A percentile compares a stretch with the other conserved stretches of the same genome.
Conservation (phyloP, 1,284 basidiomycete genomes). For the Rhizoctonia solani region DNA sequence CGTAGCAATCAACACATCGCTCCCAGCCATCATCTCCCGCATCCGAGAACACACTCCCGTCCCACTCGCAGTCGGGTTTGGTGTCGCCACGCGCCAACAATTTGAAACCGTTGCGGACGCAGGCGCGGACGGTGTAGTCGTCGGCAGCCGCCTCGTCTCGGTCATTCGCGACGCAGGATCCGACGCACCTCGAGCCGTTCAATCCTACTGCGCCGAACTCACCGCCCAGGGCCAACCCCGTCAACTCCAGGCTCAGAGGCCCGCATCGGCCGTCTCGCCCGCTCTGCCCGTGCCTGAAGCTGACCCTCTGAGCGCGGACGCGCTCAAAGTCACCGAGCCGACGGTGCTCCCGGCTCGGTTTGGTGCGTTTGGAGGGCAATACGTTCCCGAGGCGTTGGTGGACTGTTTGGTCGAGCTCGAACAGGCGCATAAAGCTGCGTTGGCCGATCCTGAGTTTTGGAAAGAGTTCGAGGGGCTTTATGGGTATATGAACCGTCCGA, state of each 20-base stretch:
- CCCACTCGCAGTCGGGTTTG: constrained; percentile 95
- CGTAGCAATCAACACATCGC: constrained; percentile 70
- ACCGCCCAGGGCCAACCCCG: constrained; percentile 59
- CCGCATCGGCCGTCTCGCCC: constrained; percentile 34
- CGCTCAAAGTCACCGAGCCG: constrained; percentile 46
- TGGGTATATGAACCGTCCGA: constrained; percentile 85
- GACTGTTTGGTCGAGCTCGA: constrained; percentile 92
- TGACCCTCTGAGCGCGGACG: constrained; percentile 38
- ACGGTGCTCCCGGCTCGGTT: constrained; percentile 79
- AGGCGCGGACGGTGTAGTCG: constrained; percentile 93
- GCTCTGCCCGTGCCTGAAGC: constrained; percentile 39
- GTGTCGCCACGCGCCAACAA: constrained; percentile 90
- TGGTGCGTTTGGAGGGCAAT: constrained; percentile 96
- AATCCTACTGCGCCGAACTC: constrained; percentile 72
- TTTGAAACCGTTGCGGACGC: constrained; percentile 83
- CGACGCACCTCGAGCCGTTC: constrained; percentile 53
- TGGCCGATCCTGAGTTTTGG: constrained; percentile 90
- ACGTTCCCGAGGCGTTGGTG: constrained; percentile 92
- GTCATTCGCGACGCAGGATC: constrained; percentile 69
- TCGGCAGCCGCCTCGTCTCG: constrained; percentile 85
- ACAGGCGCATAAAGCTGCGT: constrained; percentile 83
- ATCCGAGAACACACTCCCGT: constrained; percentile 73
- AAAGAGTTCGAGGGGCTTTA: constrained; percentile 89
- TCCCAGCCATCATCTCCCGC: constrained; percentile 78
- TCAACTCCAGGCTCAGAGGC: constrained; percentile 40